Conservation (phyloP, 306 rosid genomes). For the Herpetospermum pedunculosum region DNA sequence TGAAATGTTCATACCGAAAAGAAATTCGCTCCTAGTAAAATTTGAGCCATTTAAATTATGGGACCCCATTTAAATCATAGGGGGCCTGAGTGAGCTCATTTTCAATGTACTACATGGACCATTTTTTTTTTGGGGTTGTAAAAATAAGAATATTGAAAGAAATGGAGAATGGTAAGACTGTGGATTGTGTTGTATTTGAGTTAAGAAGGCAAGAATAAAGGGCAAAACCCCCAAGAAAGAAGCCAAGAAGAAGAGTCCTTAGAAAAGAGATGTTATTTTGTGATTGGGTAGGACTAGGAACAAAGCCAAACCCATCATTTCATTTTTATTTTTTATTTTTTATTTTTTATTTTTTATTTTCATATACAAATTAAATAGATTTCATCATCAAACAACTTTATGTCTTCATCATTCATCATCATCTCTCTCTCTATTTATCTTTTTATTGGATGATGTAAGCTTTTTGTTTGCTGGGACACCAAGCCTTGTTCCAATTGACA, state of each 20-base stretch:
- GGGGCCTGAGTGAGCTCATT: neutral
- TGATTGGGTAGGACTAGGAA: slow-evolving; percentile 26
- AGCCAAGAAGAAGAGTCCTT: slow-evolving; percentile 23
- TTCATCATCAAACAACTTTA: slow-evolving; percentile 47
- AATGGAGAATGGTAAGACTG: neutral
- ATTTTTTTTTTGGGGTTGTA: neutral
- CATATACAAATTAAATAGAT: neutral
- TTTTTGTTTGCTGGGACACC: slow-evolving; percentile 5
- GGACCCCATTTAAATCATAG: neutral
- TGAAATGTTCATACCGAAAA: neutral
- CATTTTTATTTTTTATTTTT: neutral
- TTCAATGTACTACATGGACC: neutral
- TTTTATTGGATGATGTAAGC: neutral
- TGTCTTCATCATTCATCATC: slow-evolving; percentile 77
- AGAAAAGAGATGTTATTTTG: slow-evolving; percentile 30
- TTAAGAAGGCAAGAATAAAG: slow-evolving; percentile 1
- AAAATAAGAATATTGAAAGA: neutral
- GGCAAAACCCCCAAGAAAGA: slow-evolving; percentile 13
- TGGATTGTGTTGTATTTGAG: neutral
- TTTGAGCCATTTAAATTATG: neutral
- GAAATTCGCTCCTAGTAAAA: neutral
- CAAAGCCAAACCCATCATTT: slow-evolving; percentile 46
- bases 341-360: neutral
- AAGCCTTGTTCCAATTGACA: neutral
- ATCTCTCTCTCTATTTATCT: slow-evolving; percentile 7